Evolutionary conservation across 495 filamentous ascomycete species (phyloP), one percentile per base, ranked within the genome.

Genomic region (Evernia prunastri): DNA sequence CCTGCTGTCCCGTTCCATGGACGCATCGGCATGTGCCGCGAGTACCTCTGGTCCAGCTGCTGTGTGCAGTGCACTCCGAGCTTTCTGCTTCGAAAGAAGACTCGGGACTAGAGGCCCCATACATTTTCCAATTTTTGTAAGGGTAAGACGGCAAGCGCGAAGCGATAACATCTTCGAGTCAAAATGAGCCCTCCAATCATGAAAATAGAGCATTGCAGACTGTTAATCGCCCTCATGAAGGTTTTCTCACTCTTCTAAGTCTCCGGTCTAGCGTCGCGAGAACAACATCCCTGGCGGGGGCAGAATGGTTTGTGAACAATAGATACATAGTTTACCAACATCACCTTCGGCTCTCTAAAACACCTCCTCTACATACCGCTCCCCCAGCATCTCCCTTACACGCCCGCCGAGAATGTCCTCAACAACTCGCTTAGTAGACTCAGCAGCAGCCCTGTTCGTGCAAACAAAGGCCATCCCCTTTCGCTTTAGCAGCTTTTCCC

Each of bases 331-430:
- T 2, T 53, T 49, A 12, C 45, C 9, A 27, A 49, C 27, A 35
- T 23, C 35, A 39, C 56, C 12, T 23, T 36, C 27, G 23, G 7
- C 5, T 20, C 5, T 35, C 40, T 61, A 63, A 45, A 65, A 69
- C 18, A 65, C 58, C n/a, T 70, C 70, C 63, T 71, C 58, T 29
- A 71, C 47, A 43, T 70, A 71, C 29, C 64, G 45, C 43, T 63
- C 61, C n/a, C 63, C 68, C 60, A 71, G 15, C 12, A 65, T 33
- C 25, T 39, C 37, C 36, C 36, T 20, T 0, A 63, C 68, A 49
- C 64, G 57, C 10, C 31, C 57, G 25, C 70, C 70, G n/a, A 71
- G n/a, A n/a, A 71, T 49, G 4, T 51, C 31, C 27, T 58, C 43
- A 33, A 68, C 59, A 4, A 47, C 53, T 6, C 5, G 18, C 25